These are phyloP conservation scores for Phylloporus sp. DNA, from an alignment of 768 basidiomycete genomes.

Conservation along the genomic window DNA sequence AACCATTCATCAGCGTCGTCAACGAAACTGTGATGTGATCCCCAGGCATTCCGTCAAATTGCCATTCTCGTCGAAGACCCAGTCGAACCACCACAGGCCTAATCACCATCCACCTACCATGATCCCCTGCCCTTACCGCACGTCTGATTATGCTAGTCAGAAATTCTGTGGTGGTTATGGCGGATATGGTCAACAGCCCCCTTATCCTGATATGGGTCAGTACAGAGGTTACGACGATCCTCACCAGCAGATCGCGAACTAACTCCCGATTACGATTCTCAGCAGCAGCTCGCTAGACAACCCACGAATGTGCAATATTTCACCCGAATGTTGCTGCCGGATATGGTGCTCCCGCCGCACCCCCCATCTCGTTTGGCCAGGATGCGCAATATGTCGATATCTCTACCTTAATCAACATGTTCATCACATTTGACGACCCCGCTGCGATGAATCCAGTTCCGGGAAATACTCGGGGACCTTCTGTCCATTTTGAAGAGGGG, in stretches of 20 bases:
- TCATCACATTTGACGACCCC: slow-evolving; percentile 26
- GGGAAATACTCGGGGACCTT: slow-evolving; percentile 36
- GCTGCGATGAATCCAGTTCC: background rate
- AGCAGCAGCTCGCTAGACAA: slow-evolving; percentile 26
- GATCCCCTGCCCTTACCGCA: slow-evolving; percentile 36
- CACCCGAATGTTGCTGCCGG: slow-evolving; percentile 11
- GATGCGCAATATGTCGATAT: slow-evolving; percentile 67
- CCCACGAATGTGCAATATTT: slow-evolving; percentile 24
- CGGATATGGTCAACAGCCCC: slow-evolving; percentile 22
- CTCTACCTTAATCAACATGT: slow-evolving; percentile 20
- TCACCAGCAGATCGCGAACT: slow-evolving; percentile 22
- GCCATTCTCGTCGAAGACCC: slow-evolving; percentile 57
- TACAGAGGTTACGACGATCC: slow-evolving; percentile 26
- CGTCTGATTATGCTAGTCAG: slow-evolving; percentile 16
- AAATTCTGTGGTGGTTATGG: slow-evolving; percentile 25
- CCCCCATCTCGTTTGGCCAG: slow-evolving; percentile 17
- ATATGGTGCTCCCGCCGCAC: slow-evolving; percentile 6
- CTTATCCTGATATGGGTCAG: slow-evolving; percentile 18
- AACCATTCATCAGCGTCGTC: slow-evolving; percentile 37
- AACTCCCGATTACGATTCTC: slow-evolving; percentile 23
- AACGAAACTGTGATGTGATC: slow-evolving; percentile 37
- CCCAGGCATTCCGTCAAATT: slow-evolving; percentile 60
- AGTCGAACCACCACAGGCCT: slow-evolving; percentile 35
- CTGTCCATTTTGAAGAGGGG: slow-evolving; percentile 53
- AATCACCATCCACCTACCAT: slow-evolving; percentile 63